A percentile compares a stretch with the other conserved stretches of the same genome.
Evolutionary conservation across 1,284 basidiomycete species (phyloP).

Genomic region (Pseudozyma flocculosa): DNA sequence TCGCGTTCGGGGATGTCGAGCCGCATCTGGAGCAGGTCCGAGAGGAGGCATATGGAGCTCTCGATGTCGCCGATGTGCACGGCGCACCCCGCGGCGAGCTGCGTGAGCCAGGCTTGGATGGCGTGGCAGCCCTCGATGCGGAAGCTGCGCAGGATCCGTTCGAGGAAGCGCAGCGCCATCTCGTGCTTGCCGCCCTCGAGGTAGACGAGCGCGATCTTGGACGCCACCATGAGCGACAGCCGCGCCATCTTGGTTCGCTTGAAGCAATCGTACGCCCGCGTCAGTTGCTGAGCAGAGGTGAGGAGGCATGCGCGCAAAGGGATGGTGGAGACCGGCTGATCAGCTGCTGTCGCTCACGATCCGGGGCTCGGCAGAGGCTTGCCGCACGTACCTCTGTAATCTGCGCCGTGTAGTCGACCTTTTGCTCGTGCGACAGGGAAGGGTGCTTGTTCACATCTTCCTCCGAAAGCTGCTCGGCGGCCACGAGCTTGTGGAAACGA

Average conservation of each 20-base stretch:
- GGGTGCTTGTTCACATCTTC: constrained; percentile 6
- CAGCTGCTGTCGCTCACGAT: too few species aligned
- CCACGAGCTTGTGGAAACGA: constrained; percentile 14
- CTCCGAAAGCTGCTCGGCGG: constrained; percentile 1
- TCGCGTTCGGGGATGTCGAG: not conserved
- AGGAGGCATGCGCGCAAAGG: constrained; percentile 2
- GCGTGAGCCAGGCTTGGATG: constrained; percentile 10
- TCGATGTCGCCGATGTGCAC: constrained; percentile 10
- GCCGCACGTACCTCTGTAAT: constrained; percentile 33
- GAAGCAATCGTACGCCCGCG: constrained; percentile 44
- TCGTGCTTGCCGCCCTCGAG: constrained; percentile 20
- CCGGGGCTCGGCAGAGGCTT: too few species aligned
- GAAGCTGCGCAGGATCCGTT: constrained; percentile 42
- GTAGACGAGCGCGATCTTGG: constrained; percentile 39
- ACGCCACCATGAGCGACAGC: constrained; percentile 30
- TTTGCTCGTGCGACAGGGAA: constrained; percentile 37
- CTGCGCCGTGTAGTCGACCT: constrained; percentile 38
- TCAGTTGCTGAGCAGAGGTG: constrained; percentile 8
- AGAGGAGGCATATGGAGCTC: constrained; percentile 8
- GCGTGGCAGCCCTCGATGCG: constrained; percentile 15
- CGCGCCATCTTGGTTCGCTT: constrained; percentile 17
- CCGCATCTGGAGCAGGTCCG: constrained; percentile 12
- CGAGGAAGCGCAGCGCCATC: constrained; percentile 46
- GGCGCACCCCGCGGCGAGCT: constrained; percentile 21
- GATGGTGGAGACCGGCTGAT: not conserved